A percentile compares a stretch with the other conserved stretches of the same genome.
phyloP scores from a whole-genome alignment of 1,284 basidiomycete species.

The Earliella scabrosa region DNA sequence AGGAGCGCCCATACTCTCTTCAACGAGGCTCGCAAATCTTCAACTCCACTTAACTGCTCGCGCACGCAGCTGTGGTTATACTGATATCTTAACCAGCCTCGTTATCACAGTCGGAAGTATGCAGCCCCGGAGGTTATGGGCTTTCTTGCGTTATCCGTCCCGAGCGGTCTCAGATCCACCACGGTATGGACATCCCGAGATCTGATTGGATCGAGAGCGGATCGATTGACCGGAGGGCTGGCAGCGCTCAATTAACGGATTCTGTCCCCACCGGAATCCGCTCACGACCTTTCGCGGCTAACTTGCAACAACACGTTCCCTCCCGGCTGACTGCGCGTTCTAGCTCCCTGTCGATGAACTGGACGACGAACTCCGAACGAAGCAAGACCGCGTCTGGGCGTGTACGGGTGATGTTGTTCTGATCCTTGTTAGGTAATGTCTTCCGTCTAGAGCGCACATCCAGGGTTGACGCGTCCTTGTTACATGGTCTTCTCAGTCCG shows the following conservation, averaged over 20 bases:
- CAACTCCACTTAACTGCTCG: not conserved
- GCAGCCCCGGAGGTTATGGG: too few species aligned
- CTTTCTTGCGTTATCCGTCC: too few species aligned
- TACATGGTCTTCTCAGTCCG: not conserved
- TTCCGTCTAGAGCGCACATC: not conserved
- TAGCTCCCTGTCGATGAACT: not conserved
- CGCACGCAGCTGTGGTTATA: not conserved
- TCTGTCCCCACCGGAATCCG: not conserved
- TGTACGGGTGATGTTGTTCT: not conserved
- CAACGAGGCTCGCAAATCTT: not conserved
- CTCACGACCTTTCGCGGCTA: not conserved
- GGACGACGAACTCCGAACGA: not conserved
- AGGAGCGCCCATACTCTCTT: not conserved
- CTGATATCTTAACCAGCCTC: not conserved
- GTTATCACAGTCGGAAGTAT: too few species aligned
- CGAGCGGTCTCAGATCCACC: not conserved
- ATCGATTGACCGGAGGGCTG: not conserved
- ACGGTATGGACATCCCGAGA: not conserved
- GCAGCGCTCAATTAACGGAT: not conserved
- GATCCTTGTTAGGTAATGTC: not conserved
- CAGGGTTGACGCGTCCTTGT: not conserved
- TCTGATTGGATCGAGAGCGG: slow-evolving; percentile 10
- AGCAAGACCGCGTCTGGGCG: not conserved
- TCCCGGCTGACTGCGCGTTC: not conserved
- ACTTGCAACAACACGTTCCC: not conserved